Conservation (phyloP, 1,284 basidiomycete species). For the Grifola frondosa region DNA sequence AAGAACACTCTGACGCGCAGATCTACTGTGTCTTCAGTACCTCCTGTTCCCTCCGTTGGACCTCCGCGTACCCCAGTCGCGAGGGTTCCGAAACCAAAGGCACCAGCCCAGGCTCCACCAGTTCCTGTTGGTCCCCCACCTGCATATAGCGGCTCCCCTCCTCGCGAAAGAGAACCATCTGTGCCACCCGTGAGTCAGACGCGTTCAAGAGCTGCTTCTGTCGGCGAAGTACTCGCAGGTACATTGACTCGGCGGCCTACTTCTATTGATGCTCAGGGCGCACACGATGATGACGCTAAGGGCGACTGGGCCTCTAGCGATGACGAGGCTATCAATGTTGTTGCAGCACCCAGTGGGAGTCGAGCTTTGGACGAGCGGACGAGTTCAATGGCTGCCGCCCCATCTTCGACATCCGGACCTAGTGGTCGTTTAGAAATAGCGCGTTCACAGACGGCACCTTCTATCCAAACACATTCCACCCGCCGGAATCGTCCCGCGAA, state of each 20-base stretch:
- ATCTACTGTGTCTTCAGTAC: constrained; percentile 25
- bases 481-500: constrained; percentile 63
- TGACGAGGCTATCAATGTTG: constrained; percentile 78
- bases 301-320: constrained; percentile 73
- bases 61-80: constrained; percentile 20
- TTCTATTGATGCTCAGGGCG: constrained; percentile 26
- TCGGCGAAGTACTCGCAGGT: constrained; percentile 58
- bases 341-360: constrained; percentile 76
- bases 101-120: constrained; percentile 28
- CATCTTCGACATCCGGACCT: constrained; percentile 10
- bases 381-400: constrained; percentile 48
- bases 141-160: constrained; percentile 46
- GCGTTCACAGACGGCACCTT: constrained; percentile 27
- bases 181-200: constrained; percentile 33
- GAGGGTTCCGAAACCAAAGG: constrained; percentile 21
- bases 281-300: constrained; percentile 47
- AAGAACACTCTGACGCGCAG: constrained; percentile 23
- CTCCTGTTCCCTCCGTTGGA: constrained; percentile 14
- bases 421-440: constrained; percentile 26
- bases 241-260: constrained; percentile 34
- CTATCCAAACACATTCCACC: constrained; percentile 26
- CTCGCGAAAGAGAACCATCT: constrained; percentile 28
- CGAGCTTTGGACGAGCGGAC: constrained; percentile 80
- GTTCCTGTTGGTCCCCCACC: constrained; percentile 52
- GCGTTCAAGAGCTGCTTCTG: constrained; percentile 52